Evolutionary conservation across 331 rosid genomes (phyloP).

Genomic region (Stylosanthes scabra): DNA sequence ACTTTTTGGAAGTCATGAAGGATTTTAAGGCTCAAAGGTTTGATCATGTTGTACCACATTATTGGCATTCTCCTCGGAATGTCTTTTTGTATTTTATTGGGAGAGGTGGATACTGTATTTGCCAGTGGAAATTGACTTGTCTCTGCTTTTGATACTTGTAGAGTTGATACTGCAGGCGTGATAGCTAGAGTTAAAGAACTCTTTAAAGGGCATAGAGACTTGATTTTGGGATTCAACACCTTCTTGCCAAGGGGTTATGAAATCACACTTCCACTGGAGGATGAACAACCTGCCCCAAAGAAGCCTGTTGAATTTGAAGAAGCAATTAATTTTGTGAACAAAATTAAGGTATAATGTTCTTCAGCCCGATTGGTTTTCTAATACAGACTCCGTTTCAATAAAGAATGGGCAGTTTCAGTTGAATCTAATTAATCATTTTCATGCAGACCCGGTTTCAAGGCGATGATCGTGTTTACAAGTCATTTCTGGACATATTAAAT

Average conservation of each 20-base stretch:
- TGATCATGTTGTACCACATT: slow-evolving; percentile 32
- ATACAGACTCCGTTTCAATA: slow-evolving; percentile 12
- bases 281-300: slow-evolving; percentile 76
- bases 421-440: slow-evolving; percentile 46
- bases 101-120: slow-evolving; percentile 4
- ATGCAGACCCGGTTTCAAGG: slow-evolving; percentile 92
- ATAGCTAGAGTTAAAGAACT: slow-evolving; percentile 94
- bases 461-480: slow-evolving; percentile 90
- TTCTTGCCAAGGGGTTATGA: slow-evolving; percentile 99
- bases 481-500: slow-evolving; percentile 92
- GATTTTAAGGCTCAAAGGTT: slow-evolving; percentile 98
- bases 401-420: slow-evolving; percentile 23
- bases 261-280: slow-evolving; percentile 91
- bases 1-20: slow-evolving; percentile 97
- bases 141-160: slow-evolving; percentile 55
- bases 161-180: slow-evolving; percentile 95
- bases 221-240: slow-evolving; percentile 94
- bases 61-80: not conserved
- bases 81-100: not conserved
- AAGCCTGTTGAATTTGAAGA: slow-evolving; percentile 96
- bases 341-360: slow-evolving; percentile 70
- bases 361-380: slow-evolving; percentile 28
- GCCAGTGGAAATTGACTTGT: slow-evolving; percentile 38
- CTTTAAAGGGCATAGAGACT: slow-evolving; percentile 88
- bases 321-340: slow-evolving; percentile 97